Base-by-base conservation (phyloP, 2,329 filamentous ascomycete species). In the Chrysosporium keratinophilum region DNA sequence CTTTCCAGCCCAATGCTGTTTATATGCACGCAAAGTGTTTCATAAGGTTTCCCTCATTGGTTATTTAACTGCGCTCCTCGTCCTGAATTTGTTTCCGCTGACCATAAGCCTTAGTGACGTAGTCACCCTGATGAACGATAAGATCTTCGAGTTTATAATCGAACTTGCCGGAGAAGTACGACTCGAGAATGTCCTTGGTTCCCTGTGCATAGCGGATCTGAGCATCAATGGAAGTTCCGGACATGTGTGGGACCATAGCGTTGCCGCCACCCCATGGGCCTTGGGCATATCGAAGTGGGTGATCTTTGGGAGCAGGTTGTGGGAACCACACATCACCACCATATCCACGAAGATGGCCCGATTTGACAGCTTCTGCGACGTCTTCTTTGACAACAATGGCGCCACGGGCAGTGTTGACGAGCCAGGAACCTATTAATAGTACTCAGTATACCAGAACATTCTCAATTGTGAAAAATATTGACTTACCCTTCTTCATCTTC, bases 361-460 rank as follows among this genome's bases (percentile, higher is more conserved):
- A 81, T 79, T 91, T 88, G 71, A 98, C 82, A 48, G 93, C 93
- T 28, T 85, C 90, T 59, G 93, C 93, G 54, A 98, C 93, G 64
- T 97, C 93, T 76, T 97, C 91, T 83, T 97, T 97, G 76, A 97
- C 91, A 64, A 98, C 90, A 69, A 98, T 98, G 73, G 93, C 93
- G 67, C 93, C 93, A 72, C 93, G 93, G 64, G 93, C 93, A 34
- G 93, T 98, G 85, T 98, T 98, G 77, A 98, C 78, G 69, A 98
- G 86, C 88, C 93, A 97, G 40, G 89, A 86, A 66, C 89, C 85
- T 86, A 55, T 47, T 52, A 47, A 17, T 37, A 45, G 17, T 23
- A 4, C 4, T 44, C 54, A 48, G 54, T 42, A 50, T 31, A 39
- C 19, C 19, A 31, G 10, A 3, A 31, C 12, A 31, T 2, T 40